These are phyloP conservation scores for Dryas drummondii DNA, from an alignment of 306 rosid species.

Conservation along the genomic window DNA sequence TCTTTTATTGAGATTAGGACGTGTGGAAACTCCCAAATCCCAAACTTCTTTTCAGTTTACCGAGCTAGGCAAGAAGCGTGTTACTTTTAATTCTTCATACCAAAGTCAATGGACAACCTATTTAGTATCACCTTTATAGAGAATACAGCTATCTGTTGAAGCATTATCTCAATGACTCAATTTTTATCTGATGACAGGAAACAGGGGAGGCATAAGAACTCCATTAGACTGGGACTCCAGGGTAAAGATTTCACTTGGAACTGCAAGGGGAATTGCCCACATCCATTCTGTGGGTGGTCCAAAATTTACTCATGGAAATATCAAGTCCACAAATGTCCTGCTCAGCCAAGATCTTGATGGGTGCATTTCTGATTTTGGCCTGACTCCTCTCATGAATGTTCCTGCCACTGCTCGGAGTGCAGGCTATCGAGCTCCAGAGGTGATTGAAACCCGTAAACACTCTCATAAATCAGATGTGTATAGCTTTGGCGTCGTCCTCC, in stretches of 20 bases:
- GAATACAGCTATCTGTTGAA: not conserved
- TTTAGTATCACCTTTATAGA: not conserved
- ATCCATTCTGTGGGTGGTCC: conserved; percentile 81
- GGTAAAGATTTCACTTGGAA: conserved; percentile 68
- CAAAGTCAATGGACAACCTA: not conserved
- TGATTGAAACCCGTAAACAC: conserved; percentile 82
- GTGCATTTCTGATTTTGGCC: conserved; percentile 84
- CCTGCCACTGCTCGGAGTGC: conserved; percentile 75
- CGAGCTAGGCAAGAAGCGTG: not conserved
- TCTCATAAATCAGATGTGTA: conserved; percentile 92
- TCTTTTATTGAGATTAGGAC: not conserved
- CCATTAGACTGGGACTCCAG: conserved; percentile 83
- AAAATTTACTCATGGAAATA: conserved; percentile 82
- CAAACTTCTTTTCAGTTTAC: not conserved
- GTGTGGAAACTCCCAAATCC: not conserved
- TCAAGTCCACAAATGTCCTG: conserved; percentile 87
- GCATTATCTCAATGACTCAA: not conserved
- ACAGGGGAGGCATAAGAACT: conserved; percentile 62
- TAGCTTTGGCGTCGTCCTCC: conserved; percentile 88
- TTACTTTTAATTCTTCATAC: not conserved
- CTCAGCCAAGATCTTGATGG: conserved; percentile 72
- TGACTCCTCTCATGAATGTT: conserved; percentile 76
- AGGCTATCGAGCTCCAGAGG: conserved; percentile 95
- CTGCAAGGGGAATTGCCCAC: conserved; percentile 84
- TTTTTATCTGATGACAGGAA: conserved; percentile 49